Conservation (phyloP, 75 land plant species). For the Selaginella moellendorffii region DNA sequence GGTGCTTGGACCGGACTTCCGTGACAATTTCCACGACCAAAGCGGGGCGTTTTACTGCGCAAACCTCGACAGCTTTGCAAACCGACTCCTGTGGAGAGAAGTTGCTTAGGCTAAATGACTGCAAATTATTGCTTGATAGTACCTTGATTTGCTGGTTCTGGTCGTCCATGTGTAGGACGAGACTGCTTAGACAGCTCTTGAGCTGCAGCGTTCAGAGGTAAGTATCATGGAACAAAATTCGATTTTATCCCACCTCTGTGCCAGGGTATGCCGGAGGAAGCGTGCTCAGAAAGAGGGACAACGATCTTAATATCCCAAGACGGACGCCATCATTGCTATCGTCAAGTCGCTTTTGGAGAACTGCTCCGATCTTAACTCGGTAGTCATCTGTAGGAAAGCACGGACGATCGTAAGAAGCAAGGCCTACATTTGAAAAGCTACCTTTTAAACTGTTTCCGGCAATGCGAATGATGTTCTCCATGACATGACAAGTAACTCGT, state of each 20-base stretch:
- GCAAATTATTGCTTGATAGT: not conserved
- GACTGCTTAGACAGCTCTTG: conserved; percentile 11
- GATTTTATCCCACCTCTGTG: not conserved
- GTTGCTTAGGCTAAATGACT: not conserved
- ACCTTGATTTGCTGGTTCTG: conserved; percentile 22
- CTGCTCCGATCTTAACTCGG: conserved; percentile 9
- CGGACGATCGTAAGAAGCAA: too few species aligned
- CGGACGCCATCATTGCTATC: conserved; percentile 30
- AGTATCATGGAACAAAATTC: not conserved
- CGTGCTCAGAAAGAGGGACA: conserved; percentile 14
- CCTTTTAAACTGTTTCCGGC: conserved; percentile 14
- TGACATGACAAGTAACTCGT: conserved; percentile 24
- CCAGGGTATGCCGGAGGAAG: conserved; percentile 16
- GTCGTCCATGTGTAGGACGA: conserved; percentile 32
- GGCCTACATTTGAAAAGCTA: too few species aligned
- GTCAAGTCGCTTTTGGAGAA: conserved; percentile 24
- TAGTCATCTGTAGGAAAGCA: conserved; percentile 14
- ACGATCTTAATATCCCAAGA: conserved; percentile 16
- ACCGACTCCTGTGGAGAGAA: conserved; percentile 15
- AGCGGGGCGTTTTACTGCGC: conserved; percentile 17
- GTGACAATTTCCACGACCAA: conserved; percentile 14
- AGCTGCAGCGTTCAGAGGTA: conserved; percentile 13
- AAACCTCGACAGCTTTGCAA: conserved; percentile 17
- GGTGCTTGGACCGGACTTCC: conserved; percentile 10
- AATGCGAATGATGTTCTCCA: conserved; percentile 20